Base-by-base conservation (phyloP, 2,329 filamentous ascomycete genomes). In the Aspergillus texensis region DNA sequence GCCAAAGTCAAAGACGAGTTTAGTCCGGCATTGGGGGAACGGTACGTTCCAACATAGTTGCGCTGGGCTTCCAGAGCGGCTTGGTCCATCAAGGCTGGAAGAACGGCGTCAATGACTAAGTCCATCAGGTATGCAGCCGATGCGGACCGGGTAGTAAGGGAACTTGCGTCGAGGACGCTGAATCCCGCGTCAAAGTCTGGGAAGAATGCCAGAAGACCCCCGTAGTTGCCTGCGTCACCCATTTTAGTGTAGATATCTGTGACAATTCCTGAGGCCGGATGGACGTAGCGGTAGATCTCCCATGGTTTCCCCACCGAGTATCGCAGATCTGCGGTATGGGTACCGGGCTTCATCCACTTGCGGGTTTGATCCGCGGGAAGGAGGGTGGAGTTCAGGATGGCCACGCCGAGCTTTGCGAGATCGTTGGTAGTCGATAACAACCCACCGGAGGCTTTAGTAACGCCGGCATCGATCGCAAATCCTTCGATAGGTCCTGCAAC, bases 141-240 rank as follows among this genome's bases (percentile, higher is more conserved):
- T 2, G 4, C 16, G 8, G 14, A 43, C 14, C 67, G 66, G 4
- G 34, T 61, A 28, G 21, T 26, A 8, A 56, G 50, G 1, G 50
- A 48, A 6, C 77, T 79, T 11, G 79, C 81, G 2, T 75, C 65
- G 1, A 83, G 70, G 21, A 82, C 68, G 1, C 71, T 74, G 62
- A 83, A 79, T 0, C 81, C 81, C 16, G 80, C 70, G 55, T 79
- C 74, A 56, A 76, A 81, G 62, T 83, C 80, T 0, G 80, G 81
- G 3, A 83, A 64, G 6, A 84, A 68, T 2, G 75, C 75, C 0
- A 84, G 59, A 10, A 77, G 71, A 1, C 75, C 73, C 21, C 74
- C 75, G 63, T 81, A 83, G 43, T 68, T 65, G 30, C 78, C 76
- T 11, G 81, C 71, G 62, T 80, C 75, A 8, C 82, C 79, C 2